Evolutionary conservation across 1,284 basidiomycete genomes (phyloP).

Genomic region (Melampsora larici-populina): DNA sequence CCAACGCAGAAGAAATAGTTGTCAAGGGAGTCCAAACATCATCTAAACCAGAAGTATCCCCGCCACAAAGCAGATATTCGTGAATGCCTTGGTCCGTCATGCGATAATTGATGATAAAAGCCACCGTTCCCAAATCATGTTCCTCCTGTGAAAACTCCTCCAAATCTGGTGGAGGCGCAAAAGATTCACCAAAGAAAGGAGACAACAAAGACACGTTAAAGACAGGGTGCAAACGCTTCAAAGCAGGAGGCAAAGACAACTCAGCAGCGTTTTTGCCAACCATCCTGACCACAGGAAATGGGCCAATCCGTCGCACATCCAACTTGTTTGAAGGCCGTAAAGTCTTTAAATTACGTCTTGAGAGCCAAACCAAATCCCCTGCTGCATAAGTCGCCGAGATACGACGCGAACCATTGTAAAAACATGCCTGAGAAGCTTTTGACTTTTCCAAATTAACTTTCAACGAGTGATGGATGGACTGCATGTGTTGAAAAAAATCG

Average conservation of each 20-base stretch:
- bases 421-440: not conserved
- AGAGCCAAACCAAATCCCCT: constrained; percentile 14
- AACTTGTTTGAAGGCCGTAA: not conserved
- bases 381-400: not conserved
- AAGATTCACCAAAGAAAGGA: too few relatives aligned
- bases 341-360: not conserved
- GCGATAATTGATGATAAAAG: too few relatives aligned
- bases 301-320: not conserved
- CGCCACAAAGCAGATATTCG: too few relatives aligned
- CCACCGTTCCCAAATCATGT: too few relatives aligned
- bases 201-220: too few relatives aligned
- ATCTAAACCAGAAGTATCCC: too few relatives aligned
- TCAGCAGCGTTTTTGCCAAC: not conserved
- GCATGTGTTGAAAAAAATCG: not conserved
- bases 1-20: too few relatives aligned
- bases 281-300: not conserved
- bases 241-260: not conserved
- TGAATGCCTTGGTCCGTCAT: too few relatives aligned
- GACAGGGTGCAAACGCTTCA: too few relatives aligned
- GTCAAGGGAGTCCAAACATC: too few relatives aligned
- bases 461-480: not conserved
- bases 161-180: too few relatives aligned
- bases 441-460: not conserved
- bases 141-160: too few relatives aligned
- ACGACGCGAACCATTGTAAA: not conserved